A percentile compares a stretch with the other conserved stretches of the same genome.
phyloP scores from a whole-genome alignment of 2,329 filamentous ascomycete genomes.

The Sporothrix variecibatus region DNA sequence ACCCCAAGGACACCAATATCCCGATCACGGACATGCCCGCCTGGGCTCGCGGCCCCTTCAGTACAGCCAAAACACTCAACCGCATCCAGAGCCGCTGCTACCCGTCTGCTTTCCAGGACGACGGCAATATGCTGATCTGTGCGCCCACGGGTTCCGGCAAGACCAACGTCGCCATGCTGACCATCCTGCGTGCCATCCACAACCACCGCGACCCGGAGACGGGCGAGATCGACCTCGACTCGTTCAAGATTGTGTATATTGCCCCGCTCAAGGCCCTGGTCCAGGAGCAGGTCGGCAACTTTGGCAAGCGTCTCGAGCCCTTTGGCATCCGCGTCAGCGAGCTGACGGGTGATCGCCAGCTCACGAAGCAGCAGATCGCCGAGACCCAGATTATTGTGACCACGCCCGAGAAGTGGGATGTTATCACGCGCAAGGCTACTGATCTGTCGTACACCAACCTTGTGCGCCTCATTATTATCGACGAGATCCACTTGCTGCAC shows the following conservation, averaged over 20 bases:
- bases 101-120: slow-evolving; percentile 85
- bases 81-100: slow-evolving; percentile 95
- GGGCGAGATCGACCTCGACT: slow-evolving; percentile 91
- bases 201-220: slow-evolving; percentile 88
- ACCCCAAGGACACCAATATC: slow-evolving; percentile 77
- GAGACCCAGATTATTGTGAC: slow-evolving; percentile 98
- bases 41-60: slow-evolving; percentile 87
- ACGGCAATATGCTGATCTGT: slow-evolving; percentile 97
- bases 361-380: slow-evolving; percentile 97
- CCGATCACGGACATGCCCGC: slow-evolving; percentile 87
- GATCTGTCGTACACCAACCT: slow-evolving; percentile 96
- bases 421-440: slow-evolving; percentile 96
- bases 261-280: slow-evolving; percentile 94
- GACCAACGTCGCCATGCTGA: slow-evolving; percentile 97
- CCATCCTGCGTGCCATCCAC: slow-evolving; percentile 93
- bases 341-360: slow-evolving; percentile 92
- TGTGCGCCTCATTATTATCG: slow-evolving; percentile 94
- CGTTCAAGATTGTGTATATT: slow-evolving; percentile 98
- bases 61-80: slow-evolving; percentile 82
- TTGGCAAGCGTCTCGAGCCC: slow-evolving; percentile 84
- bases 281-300: slow-evolving; percentile 97
- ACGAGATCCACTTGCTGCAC: slow-evolving; percentile 96
- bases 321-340: slow-evolving; percentile 95
- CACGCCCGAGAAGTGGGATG: slow-evolving; percentile 98
- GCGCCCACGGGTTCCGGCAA: slow-evolving; percentile 97